phyloP scores from a whole-genome alignment of 495 filamentous ascomycete genomes.

The Penicillium dipodomyicola region DNA sequence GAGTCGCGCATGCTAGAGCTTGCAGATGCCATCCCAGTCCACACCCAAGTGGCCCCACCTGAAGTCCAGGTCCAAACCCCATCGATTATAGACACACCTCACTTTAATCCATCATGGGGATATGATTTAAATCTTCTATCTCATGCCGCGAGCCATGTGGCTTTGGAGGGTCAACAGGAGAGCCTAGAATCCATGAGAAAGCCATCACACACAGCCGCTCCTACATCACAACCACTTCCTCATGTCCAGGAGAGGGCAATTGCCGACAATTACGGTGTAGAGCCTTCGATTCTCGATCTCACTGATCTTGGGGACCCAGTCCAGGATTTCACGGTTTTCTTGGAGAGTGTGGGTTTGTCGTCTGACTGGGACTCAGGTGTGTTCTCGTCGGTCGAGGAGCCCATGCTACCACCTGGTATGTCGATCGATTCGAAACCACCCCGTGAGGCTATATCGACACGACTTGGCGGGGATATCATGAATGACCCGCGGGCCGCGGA shows the following conservation, averaged over 20 bases:
- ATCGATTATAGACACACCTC: slow-evolving; percentile 45
- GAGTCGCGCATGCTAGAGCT: slow-evolving; percentile 51
- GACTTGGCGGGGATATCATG: slow-evolving; percentile 39
- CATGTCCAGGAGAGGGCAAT: slow-evolving; percentile 41
- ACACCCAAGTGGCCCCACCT: slow-evolving; percentile 39
- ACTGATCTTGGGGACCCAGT: slow-evolving; percentile 49
- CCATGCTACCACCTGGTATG: slow-evolving; percentile 38
- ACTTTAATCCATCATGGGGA: slow-evolving; percentile 52
- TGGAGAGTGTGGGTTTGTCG: slow-evolving; percentile 51
- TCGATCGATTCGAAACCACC: slow-evolving; percentile 41
- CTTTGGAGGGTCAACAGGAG: slow-evolving; percentile 48
- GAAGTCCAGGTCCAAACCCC: slow-evolving; percentile 43
- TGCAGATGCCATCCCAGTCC: slow-evolving; percentile 44
- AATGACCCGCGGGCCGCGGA: slow-evolving; percentile 41
- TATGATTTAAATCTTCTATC: slow-evolving; percentile 51
- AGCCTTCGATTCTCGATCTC: slow-evolving; percentile 47
- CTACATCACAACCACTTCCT: slow-evolving; percentile 34
- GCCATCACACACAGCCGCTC: slow-evolving; percentile 30
- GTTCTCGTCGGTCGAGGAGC: slow-evolving; percentile 48
- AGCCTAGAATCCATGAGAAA: slow-evolving; percentile 45
- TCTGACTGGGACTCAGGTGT: slow-evolving; percentile 52
- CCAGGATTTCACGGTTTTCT: slow-evolving; percentile 50
- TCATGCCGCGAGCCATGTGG: slow-evolving; percentile 51
- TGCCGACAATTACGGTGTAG: slow-evolving; percentile 47
- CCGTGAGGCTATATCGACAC: slow-evolving; percentile 31